Evolutionary conservation across 73 alveolate species (phyloP).

Genomic region (Urostyla sp.): DNA sequence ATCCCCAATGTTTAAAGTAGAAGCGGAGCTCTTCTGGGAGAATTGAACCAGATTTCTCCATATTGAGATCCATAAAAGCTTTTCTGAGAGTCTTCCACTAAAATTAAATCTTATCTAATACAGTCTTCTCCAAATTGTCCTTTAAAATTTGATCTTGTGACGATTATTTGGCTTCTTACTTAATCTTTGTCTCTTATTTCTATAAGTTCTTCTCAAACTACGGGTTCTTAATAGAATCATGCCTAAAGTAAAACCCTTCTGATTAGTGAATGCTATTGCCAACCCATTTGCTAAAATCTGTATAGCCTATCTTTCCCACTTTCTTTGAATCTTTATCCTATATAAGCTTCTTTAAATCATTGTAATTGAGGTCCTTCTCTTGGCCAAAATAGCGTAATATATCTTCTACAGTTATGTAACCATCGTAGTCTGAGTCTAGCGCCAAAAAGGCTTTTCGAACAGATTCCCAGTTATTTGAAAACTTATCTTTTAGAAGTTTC

Average conservation of each 20-base stretch:
- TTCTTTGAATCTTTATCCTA: constrained; percentile 49
- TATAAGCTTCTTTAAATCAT: constrained; percentile 50
- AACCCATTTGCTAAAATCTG: constrained; percentile 60
- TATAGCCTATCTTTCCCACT: constrained; percentile 52
- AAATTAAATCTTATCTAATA: constrained; percentile 57
- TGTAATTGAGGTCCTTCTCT: constrained; percentile 43
- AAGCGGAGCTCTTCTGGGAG: constrained; percentile 47
- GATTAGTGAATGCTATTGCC: constrained; percentile 67
- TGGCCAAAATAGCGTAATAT: constrained; percentile 50
- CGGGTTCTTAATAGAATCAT: constrained; percentile 69
- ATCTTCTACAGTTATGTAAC: constrained; percentile 68
- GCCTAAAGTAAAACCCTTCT: constrained; percentile 76
- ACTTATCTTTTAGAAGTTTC: constrained; percentile 39
- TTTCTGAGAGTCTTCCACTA: constrained; percentile 69
- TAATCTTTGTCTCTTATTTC: background rate
- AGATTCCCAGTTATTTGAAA: constrained; percentile 47
- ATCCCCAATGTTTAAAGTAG: constrained; percentile 70
- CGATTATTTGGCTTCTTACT: background rate
- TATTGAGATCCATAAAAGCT: constrained; percentile 62
- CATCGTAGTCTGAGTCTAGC: constrained; percentile 64
- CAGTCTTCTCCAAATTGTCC: constrained; percentile 30
- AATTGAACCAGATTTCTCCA: constrained; percentile 57
- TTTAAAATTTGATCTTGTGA: constrained; percentile 15
- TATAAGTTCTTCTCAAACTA: constrained; percentile 33
- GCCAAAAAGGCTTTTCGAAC: constrained; percentile 69